Percentiles rank a stretch among this genome's conserved stretches.
phyloP scores from a whole-genome alignment of 805 yeast genomes.

The Cyberlindnera suaveolens region DNA sequence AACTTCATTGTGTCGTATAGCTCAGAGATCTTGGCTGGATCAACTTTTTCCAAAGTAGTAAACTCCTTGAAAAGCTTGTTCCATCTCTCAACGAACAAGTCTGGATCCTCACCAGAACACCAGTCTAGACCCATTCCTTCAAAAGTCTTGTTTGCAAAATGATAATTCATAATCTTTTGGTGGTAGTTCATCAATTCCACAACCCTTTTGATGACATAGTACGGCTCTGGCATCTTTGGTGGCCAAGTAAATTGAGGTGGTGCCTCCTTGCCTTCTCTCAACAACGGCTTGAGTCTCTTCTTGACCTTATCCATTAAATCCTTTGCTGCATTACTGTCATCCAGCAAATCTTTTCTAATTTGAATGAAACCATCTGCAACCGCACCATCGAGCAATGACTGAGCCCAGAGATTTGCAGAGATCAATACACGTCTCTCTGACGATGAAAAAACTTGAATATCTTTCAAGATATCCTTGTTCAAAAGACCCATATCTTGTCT shows the following conservation, averaged over 20 bases:
- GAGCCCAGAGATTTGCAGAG: slow-evolving; percentile 82
- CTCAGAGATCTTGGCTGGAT: slow-evolving; percentile 95
- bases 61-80: slow-evolving; percentile 92
- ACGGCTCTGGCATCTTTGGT: slow-evolving; percentile 95
- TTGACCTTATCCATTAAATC: slow-evolving; percentile 97
- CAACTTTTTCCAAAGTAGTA: slow-evolving; percentile 88
- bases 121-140: slow-evolving; percentile 69
- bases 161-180: slow-evolving; percentile 73
- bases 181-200: slow-evolving; percentile 95
- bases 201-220: slow-evolving; percentile 85
- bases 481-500: slow-evolving; percentile 86
- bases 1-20: slow-evolving; percentile 97
- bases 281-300: slow-evolving; percentile 87
- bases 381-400: slow-evolving; percentile 56
- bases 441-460: slow-evolving; percentile 82
- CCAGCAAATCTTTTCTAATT: slow-evolving; percentile 84
- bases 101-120: slow-evolving; percentile 97
- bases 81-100: slow-evolving; percentile 91
- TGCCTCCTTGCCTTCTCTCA: slow-evolving; percentile 93
- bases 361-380: slow-evolving; percentile 73
- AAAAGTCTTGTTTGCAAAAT: slow-evolving; percentile 48
- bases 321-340: slow-evolving; percentile 97
- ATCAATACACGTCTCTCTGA: slow-evolving; percentile 94
- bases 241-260: slow-evolving; percentile 99
- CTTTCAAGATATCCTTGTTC: slow-evolving; percentile 77